Conservation (phyloP, 1,139 yeast genomes). For the Lodderomyces elongisporus region DNA sequence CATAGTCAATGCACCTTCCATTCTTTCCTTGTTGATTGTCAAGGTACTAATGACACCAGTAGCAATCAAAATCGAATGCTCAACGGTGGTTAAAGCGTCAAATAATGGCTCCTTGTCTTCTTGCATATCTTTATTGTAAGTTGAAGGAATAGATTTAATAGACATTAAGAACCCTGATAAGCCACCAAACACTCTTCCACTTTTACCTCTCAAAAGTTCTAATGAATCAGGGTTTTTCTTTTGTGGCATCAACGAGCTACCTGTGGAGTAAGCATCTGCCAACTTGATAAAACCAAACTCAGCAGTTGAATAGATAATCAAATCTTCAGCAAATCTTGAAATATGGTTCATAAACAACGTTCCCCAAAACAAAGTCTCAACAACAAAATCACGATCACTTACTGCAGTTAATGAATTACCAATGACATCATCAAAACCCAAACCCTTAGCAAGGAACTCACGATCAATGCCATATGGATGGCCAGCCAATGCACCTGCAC, state of each 20-base stretch:
- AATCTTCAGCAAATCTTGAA: conserved; percentile 89
- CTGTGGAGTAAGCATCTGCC: conserved; percentile 98
- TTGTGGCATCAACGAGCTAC: conserved; percentile 98
- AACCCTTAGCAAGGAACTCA: conserved; percentile 72
- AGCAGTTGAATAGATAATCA: conserved; percentile 92
- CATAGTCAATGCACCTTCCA: conserved; percentile 90
- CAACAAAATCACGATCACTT: conserved; percentile 95
- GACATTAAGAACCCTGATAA: conserved; percentile 95
- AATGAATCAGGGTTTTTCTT: conserved; percentile 97
- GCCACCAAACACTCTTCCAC: conserved; percentile 95
- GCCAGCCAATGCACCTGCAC: conserved; percentile 98
- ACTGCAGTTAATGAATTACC: conserved; percentile 96
- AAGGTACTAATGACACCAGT: conserved; percentile 94
- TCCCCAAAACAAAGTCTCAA: conserved; percentile 97
- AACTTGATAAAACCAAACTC: conserved; percentile 92
- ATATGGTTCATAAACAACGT: conserved; percentile 91
- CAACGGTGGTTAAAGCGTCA: conserved; percentile 85
- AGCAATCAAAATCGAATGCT: conserved; percentile 88
- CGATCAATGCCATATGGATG: conserved; percentile 98
- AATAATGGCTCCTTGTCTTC: conserved; percentile 98
- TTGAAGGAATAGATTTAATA: conserved; percentile 90
- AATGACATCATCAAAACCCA: conserved; percentile 79
- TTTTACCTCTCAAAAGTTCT: conserved; percentile 91
- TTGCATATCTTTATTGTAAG: conserved; percentile 97
- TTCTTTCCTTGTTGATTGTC: conserved; percentile 61